Conservation (phyloP, 1,284 basidiomycete species). For the Ganoderma multipileum region DNA sequence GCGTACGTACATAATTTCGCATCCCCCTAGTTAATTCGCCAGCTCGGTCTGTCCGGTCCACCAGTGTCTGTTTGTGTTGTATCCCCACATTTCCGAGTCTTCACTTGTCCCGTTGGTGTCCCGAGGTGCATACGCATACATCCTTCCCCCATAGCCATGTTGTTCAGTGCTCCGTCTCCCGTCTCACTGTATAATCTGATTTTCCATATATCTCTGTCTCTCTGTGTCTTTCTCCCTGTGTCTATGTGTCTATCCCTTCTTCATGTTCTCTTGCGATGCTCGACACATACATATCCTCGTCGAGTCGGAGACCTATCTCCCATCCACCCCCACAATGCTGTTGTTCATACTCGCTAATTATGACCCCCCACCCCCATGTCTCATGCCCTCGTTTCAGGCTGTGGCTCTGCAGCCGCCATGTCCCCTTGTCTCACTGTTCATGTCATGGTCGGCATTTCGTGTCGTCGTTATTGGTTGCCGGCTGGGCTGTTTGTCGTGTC, state of each 20-base stretch:
- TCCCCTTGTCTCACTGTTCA: neutral
- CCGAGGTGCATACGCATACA: neutral
- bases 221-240: neutral
- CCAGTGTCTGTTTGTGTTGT: neutral
- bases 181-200: slow-evolving; percentile 16
- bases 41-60: neutral
- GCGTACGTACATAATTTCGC: slow-evolving; percentile 23
- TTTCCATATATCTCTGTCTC: neutral
- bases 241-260: slow-evolving; percentile 2
- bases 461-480: neutral
- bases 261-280: slow-evolving; percentile 11
- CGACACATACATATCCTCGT: slow-evolving; percentile 32
- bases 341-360: slow-evolving; percentile 6
- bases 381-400: neutral
- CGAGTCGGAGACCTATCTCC: slow-evolving; percentile 16
- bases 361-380: slow-evolving; percentile 1
- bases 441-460: neutral
- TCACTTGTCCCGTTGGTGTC: slow-evolving; percentile 4
- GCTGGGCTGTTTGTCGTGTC: neutral
- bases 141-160: neutral
- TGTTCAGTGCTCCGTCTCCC: neutral
- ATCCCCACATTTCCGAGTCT: neutral
- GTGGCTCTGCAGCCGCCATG: neutral
- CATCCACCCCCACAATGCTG: neutral
- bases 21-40: neutral